A percentile compares a stretch with the other conserved stretches of the same genome.
These are phyloP conservation scores for Penicillium riverlandense DNA, from an alignment of 495 filamentous ascomycete species.

Conservation along the genomic window DNA sequence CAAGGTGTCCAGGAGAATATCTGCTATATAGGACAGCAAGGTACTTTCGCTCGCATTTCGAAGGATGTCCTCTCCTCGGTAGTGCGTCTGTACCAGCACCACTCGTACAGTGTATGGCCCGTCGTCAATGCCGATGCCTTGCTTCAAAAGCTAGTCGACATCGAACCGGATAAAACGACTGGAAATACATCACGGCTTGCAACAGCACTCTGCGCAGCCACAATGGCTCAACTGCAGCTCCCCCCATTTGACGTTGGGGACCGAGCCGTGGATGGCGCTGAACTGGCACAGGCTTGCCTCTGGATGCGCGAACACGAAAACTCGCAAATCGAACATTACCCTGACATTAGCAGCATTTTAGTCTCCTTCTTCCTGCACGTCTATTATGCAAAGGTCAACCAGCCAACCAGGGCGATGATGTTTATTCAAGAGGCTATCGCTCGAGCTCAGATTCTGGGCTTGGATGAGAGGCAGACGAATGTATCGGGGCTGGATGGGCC, in stretches of 20 bases:
- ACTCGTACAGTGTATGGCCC: conserved; percentile 28
- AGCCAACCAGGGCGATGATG: conserved; percentile 22
- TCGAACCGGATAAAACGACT: conserved; percentile 1
- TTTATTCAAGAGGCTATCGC: conserved; percentile 26
- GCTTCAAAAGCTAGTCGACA: conserved; percentile 8
- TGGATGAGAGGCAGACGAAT: conserved; percentile 7
- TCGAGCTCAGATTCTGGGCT: conserved; percentile 12
- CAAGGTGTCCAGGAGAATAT: no score
- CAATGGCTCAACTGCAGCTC: conserved; percentile 27
- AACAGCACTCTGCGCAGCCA: conserved; percentile 24
- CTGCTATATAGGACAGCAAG: not conserved
- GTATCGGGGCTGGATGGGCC: not conserved
- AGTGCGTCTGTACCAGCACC: conserved; percentile 14
- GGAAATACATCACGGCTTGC: conserved; percentile 11
- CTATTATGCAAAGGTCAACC: conserved; percentile 26
- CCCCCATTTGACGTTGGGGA: conserved; percentile 6
- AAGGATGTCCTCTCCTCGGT: conserved; percentile 5
- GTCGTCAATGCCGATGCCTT: conserved; percentile 17
- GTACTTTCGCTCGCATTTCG: conserved; percentile 1
- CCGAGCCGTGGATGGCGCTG: conserved; percentile 7
- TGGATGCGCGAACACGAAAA: conserved; percentile 7
- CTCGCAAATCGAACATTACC: conserved; percentile 2
- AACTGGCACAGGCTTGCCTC: conserved; percentile 18
- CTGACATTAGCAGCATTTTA: conserved; percentile 14
- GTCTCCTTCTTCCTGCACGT: conserved; percentile 29